Evolutionary conservation across 192 early-diverging fungal genomes (phyloP), one percentile per base, ranked within the genome.

Genomic region (Coemansia sp.): DNA sequence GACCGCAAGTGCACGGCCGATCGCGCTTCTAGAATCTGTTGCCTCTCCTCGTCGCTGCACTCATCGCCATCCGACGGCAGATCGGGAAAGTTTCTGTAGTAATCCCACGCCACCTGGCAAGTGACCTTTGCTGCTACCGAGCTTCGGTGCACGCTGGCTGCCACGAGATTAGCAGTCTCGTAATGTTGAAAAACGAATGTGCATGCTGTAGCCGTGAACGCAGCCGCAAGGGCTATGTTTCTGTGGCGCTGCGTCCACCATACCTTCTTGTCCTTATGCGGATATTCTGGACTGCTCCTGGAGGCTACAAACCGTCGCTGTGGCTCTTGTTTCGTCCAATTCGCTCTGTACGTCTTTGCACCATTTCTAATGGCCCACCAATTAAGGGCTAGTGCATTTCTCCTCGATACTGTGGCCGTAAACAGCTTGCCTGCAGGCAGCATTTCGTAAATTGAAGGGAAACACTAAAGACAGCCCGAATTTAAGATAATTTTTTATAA

Each of bases 1-100:
- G 84, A 81, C n/a, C 90, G 77, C 67, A 81, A 45, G 75, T 96
- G 93, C 59, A 88, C 88, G 5, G 64, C 66, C 5, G 73, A 82
- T 18, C 82, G 69, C 35, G 20, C 36, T 11, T 43, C 63, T 26
- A 67, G 56, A 33, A 76, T 67, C 39, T 41, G 63, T 53, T 48
- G 55, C 6, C 59, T 69, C 71, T 82, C 79, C 10, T 61, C 69
- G 15, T 63, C 63, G 20, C 5, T 26, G 10, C 10, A 4, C 36
- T 60, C 68, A 6, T 18, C 60, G 15, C 63, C 69, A 5, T 67
- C 66, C 7, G 52, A n/a, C 1, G 76, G 76, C 48, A 83, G 70
- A 3, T 63, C 67, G 35, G 81, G 81, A 43, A 83, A 83, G 69
- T 83, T 78, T 36, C 69, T 66, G 58, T 78, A 75, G 73, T 83